Conservation (phyloP, 352 stramenopile genomes). For the Phytophthora fragariae region DNA sequence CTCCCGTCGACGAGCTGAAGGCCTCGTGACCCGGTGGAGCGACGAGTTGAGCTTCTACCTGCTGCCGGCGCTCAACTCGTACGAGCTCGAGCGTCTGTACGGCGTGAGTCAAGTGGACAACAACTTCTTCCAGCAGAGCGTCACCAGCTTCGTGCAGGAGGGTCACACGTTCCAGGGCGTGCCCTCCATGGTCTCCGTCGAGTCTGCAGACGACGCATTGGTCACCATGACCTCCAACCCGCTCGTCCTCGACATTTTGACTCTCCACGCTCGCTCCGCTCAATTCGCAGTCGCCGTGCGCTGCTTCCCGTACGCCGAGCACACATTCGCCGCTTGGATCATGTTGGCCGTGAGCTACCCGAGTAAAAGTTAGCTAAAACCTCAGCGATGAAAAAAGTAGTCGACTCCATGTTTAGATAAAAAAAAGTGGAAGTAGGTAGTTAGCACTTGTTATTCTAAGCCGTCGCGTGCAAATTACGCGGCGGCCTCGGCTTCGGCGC, state of each 20-base stretch:
- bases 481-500: constrained; percentile 24
- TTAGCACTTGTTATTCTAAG: background rate
- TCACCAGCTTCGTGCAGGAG: constrained; percentile 79
- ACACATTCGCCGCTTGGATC: constrained; percentile 74
- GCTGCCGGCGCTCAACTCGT: constrained; percentile 85
- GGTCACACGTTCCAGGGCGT: constrained; percentile 91
- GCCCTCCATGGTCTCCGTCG: constrained; percentile 63
- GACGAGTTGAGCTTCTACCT: constrained; percentile 82
- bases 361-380: constrained; percentile 30
- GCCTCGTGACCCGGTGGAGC: constrained; percentile 78
- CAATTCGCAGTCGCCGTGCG: constrained; percentile 80
- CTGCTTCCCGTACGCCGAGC: constrained; percentile 83
- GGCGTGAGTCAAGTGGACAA: constrained; percentile 74
- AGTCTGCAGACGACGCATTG: constrained; percentile 47
- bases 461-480: constrained; percentile 4
- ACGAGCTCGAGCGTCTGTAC: constrained; percentile 87
- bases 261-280: constrained; percentile 58
- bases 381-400: background rate
- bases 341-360: constrained; percentile 86
- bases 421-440: background rate
- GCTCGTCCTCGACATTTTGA: constrained; percentile 69
- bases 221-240: constrained; percentile 51
- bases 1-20: constrained; percentile 48
- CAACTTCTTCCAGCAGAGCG: constrained; percentile 83
- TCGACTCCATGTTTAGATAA: constrained; percentile 19